Conservation (phyloP, 2,329 filamentous ascomycete species). For the Penicillium decumbens region DNA sequence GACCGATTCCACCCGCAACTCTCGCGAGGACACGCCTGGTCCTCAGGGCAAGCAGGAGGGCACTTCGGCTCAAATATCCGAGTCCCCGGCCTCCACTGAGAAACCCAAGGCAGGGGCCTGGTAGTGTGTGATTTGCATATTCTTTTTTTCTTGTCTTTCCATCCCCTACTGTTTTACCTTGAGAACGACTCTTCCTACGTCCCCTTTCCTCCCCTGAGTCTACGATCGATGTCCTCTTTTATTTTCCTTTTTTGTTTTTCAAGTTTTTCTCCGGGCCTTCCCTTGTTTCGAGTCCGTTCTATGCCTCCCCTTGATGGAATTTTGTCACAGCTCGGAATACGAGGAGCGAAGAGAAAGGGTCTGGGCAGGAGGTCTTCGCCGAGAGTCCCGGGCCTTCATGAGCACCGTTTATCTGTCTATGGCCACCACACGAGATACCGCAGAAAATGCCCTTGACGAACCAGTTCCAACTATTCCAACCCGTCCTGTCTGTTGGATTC, state of each 20-base stretch:
- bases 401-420: slow-evolving; percentile 29
- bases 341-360: slow-evolving; percentile 5
- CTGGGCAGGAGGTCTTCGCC: slow-evolving; percentile 6
- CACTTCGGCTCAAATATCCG: slow-evolving; percentile 30
- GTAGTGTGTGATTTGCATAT: slow-evolving; percentile 24
- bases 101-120: slow-evolving; percentile 29
- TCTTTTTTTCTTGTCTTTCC: slow-evolving; percentile 10
- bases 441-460: slow-evolving; percentile 36
- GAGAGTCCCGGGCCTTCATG: slow-evolving; percentile 19
- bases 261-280: slow-evolving; percentile 15
- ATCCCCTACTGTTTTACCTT: slow-evolving; percentile 12
- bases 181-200: slow-evolving; percentile 12
- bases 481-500: neutral
- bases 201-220: slow-evolving; percentile 4
- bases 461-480: slow-evolving; percentile 19
- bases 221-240: slow-evolving; percentile 17
- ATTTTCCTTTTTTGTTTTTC: slow-evolving; percentile 12
- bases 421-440: slow-evolving; percentile 36
- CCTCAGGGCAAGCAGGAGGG: slow-evolving; percentile 40
- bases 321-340: slow-evolving; percentile 7
- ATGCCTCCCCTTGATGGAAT: slow-evolving; percentile 12
- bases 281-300: slow-evolving; percentile 9
- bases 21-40: slow-evolving; percentile 51
- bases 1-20: slow-evolving; percentile 36
- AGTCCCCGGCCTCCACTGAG: slow-evolving; percentile 38